phyloP scores from a whole-genome alignment of 164 flowering plant genomes.

The Vitis labrusca region DNA sequence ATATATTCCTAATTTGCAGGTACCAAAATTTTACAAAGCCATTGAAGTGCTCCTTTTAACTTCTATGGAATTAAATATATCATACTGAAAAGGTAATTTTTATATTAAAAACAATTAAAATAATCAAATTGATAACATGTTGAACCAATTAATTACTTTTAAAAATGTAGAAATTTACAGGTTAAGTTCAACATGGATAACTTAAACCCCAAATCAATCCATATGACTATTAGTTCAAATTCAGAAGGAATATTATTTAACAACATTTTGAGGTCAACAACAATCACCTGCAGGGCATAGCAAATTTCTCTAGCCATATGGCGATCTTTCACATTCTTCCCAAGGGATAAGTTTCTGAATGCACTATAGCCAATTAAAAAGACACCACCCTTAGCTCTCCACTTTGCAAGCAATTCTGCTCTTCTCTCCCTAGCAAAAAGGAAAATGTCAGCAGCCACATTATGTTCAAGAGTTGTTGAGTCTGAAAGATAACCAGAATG shows the following conservation, averaged over 20 bases:
- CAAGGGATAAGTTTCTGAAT: conserved; percentile 83
- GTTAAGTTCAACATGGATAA: not conserved
- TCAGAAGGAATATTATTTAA: not conserved
- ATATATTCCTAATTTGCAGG: no score
- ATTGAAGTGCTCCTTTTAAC: no score
- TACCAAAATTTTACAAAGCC: no score
- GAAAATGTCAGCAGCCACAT: not conserved
- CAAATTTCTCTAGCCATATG: conserved; percentile 61
- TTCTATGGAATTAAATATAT: no score
- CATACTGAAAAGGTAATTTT: no score
- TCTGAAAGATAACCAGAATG: not conserved
- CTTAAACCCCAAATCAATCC: not conserved
- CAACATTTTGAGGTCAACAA: not conserved
- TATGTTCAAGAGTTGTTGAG: not conserved
- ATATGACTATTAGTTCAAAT: not conserved
- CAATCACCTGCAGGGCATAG: conserved; percentile 68
- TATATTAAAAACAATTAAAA: no score
- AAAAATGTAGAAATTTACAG: not conserved
- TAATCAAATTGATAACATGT: no score
- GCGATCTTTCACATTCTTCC: conserved; percentile 74
- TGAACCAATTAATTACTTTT: no score
- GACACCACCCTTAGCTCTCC: conserved; percentile 93
- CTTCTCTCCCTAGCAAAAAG: conserved; percentile 65
- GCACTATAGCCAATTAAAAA: conserved; percentile 87
- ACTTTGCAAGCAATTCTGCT: conserved; percentile 70